phyloP scores from a whole-genome alignment of 2,329 filamentous ascomycete genomes.

The Bipolaris gigantea region DNA sequence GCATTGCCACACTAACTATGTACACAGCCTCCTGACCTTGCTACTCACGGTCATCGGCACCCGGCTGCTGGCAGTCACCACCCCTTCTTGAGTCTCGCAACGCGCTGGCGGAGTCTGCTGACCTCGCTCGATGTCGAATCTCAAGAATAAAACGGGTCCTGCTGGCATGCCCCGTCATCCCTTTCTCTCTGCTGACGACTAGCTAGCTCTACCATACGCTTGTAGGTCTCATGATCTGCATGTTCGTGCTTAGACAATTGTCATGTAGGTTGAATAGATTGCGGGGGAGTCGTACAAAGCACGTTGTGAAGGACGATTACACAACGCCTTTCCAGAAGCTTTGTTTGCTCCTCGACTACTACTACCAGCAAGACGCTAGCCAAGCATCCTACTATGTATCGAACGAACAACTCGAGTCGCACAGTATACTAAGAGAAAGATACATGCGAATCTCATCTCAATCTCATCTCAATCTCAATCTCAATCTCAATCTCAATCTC shows the following conservation, averaged over 20 bases:
- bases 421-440: too few species aligned
- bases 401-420: too few species aligned
- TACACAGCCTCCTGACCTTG: not conserved
- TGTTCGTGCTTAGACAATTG: not conserved
- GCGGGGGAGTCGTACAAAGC: not conserved
- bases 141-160: not conserved
- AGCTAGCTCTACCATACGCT: not conserved
- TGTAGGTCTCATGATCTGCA: not conserved
- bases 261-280: not conserved
- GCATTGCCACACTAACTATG: slow-evolving; percentile 1
- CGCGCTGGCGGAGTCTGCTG: slow-evolving; percentile 1
- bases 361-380: too few species aligned
- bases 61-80: not conserved
- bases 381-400: too few species aligned
- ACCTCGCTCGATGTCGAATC: not conserved
- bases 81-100: not conserved
- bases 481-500: too few species aligned
- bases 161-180: not conserved
- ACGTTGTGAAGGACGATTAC: too few species aligned
- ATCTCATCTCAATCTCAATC: too few species aligned
- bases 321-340: too few species aligned
- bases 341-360: too few species aligned
- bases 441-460: too few species aligned
- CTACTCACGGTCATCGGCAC: slow-evolving; percentile 2
- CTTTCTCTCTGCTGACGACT: not conserved